Conservation (phyloP, 2,329 filamentous ascomycete genomes). For the Fusarium lyarnte region DNA sequence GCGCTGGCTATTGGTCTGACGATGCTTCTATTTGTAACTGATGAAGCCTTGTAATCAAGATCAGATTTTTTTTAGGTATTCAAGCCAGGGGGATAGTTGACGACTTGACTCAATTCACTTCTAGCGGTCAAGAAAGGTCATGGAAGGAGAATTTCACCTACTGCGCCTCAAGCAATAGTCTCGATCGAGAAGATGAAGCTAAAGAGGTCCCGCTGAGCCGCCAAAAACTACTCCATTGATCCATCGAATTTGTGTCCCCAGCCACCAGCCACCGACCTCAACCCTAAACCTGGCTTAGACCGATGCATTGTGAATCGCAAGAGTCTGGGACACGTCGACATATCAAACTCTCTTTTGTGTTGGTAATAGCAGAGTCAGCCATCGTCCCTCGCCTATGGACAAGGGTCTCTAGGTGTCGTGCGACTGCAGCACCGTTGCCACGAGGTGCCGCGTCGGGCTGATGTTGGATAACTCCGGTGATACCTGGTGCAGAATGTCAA, state of each 20-base stretch:
- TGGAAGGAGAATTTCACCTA: not conserved
- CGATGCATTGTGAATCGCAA: slow-evolving; percentile 34
- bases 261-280: slow-evolving; percentile 3
- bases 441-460: slow-evolving; percentile 28
- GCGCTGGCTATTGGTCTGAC: slow-evolving; percentile 41
- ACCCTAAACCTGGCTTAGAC: slow-evolving; percentile 3
- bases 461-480: slow-evolving; percentile 12
- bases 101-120: not conserved
- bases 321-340: not conserved
- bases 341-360: not conserved
- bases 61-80: not conserved
- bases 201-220: slow-evolving; percentile 32
- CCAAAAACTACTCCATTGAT: slow-evolving; percentile 25
- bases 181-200: slow-evolving; percentile 9
- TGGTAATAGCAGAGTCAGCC: not conserved
- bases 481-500: slow-evolving; percentile 1
- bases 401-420: slow-evolving; percentile 35
- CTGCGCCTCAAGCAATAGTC: slow-evolving; percentile 9
- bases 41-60: not conserved
- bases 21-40: slow-evolving; percentile 31
- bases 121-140: slow-evolving; percentile 10
- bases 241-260: slow-evolving; percentile 17
- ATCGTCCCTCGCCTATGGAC: slow-evolving; percentile 35
- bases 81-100: not conserved
- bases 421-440: slow-evolving; percentile 41